Evolutionary conservation across 2,329 filamentous ascomycete genomes (phyloP), one percentile per base, ranked within the genome.

Genomic region (Geoglossum cookeanum): DNA sequence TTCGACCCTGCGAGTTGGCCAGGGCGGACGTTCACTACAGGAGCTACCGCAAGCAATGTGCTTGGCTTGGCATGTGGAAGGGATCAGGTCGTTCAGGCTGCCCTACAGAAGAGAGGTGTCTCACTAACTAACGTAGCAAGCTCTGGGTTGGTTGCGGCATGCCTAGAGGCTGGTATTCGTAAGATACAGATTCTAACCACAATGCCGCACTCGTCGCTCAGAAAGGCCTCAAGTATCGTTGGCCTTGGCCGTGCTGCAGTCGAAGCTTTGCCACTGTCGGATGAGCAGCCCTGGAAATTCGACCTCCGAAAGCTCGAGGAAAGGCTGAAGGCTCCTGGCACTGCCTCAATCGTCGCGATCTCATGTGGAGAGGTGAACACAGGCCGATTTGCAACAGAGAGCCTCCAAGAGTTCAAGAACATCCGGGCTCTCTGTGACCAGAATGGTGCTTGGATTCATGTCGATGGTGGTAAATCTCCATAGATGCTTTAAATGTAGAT

Each of bases 361-460:
- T 90, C 87, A 47, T 85, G 84, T 4, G 87, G 87, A 1, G 91
- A 97, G 70, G 87, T 96, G 32, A 96, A 97, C 63, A 94, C 89
- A 0, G 89, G 90, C 0, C 75, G 82, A 4, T 96, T 89, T 67
- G 84, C 87, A 32, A 85, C 75, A 35, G 69, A 70, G 1, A 78
- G 72, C 0, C 61, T 68, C 2, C 72, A 75, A 3, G 80, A 89
- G 60, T 82, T 81, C 69, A 64, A 69, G 57, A 72, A 73, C 57
- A 69, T 96, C 42, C 78, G 90, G 59, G 70, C 72, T 3, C 66
- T 95, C 44, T 88, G 86, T 48, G 83, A 92, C 63, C 72, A 75
- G 61, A 81, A 91, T 62, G 76, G 77, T 1, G 83, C 87, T 0
- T 96, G 90, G 90, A 75, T 96, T 44, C 91, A 97, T 68, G 82